Percentiles rank a stretch among this genome's conserved stretches.
These are phyloP conservation scores for Alnus glutinosa DNA, from an alignment of 306 rosid species.

Conservation along the genomic window DNA sequence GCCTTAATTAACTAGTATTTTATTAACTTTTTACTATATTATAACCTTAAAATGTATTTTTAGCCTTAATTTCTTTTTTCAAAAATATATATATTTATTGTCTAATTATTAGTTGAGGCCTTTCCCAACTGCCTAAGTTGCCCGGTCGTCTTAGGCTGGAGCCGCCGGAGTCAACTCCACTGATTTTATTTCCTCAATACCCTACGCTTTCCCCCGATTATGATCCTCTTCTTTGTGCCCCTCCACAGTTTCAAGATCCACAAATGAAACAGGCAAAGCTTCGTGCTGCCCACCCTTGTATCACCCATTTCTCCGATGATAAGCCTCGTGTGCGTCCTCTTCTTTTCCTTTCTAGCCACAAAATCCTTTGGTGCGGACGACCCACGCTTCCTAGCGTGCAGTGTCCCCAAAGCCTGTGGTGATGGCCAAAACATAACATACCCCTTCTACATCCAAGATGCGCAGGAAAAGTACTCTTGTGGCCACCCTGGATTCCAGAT, in stretches of 20 bases:
- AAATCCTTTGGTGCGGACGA: slow-evolving; percentile 2
- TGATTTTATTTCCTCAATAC: not conserved
- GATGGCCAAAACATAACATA: no score
- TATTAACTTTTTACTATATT: no score
- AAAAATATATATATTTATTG: no score
- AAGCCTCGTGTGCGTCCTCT: not conserved
- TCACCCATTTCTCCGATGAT: not conserved
- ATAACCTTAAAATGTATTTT: no score
- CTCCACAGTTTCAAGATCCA: not conserved
- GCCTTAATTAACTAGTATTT: no score
- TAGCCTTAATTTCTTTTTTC: no score
- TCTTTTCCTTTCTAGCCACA: not conserved
- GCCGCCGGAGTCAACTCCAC: no score
- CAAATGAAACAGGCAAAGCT: slow-evolving; percentile 21
- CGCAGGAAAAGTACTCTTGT: slow-evolving; percentile 3
- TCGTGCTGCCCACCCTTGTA: not conserved
- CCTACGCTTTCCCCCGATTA: no score
- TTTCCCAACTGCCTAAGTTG: no score
- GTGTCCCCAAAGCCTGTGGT: slow-evolving; percentile 17
- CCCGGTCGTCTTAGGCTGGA: no score
- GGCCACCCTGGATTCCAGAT: slow-evolving; percentile 36
- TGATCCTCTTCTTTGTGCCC: no score
- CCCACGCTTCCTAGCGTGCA: slow-evolving; percentile 24
- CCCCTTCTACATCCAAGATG: slow-evolving; percentile 13
- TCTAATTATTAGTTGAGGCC: no score